These are phyloP conservation scores for Aureobasidium subglaciale DNA, from an alignment of 2,329 filamentous ascomycete species.

Conservation along the genomic window DNA sequence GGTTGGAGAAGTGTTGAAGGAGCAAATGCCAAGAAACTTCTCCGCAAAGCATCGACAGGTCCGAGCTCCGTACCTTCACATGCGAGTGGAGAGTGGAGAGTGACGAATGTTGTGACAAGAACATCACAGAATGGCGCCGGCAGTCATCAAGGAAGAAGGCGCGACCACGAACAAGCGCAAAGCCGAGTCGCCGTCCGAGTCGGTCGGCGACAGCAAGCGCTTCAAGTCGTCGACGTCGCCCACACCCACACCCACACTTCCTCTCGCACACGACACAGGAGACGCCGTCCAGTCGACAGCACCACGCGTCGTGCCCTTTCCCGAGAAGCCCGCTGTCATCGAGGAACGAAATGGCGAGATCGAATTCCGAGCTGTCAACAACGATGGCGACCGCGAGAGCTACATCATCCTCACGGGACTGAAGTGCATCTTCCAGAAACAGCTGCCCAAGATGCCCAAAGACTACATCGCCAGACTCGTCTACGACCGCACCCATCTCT, in stretches of 20 bases:
- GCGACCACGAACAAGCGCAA: constrained; percentile 58
- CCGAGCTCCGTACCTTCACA: constrained; percentile 1
- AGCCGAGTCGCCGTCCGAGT: constrained; percentile 57
- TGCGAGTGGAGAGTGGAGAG: too few species aligned
- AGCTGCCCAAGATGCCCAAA: constrained; percentile 98
- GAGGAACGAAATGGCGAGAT: constrained; percentile 94
- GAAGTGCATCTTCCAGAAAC: constrained; percentile 98
- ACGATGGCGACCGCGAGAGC: constrained; percentile 80
- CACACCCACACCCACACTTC: constrained; percentile 30
- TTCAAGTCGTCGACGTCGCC: constrained; percentile 44
- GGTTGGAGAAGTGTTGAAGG: neutral
- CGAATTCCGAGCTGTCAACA: constrained; percentile 96
- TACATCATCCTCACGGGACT: constrained; percentile 91
- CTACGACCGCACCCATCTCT: constrained; percentile 92
- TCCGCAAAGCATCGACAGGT: neutral
- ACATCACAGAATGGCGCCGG: constrained; percentile 12
- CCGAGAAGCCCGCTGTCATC: constrained; percentile 87
- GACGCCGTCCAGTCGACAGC: constrained; percentile 42
- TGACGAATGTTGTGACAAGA: neutral
- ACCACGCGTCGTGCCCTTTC: constrained; percentile 61
- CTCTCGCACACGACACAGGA: constrained; percentile 27
- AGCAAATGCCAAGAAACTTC: neutral
- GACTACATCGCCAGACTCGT: constrained; percentile 97
- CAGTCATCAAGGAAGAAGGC: constrained; percentile 28
- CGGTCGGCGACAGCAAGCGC: constrained; percentile 55